These are phyloP conservation scores for Salicornia ramosissima DNA, from an alignment of 148 eudicot genomes.

Conservation along the genomic window DNA sequence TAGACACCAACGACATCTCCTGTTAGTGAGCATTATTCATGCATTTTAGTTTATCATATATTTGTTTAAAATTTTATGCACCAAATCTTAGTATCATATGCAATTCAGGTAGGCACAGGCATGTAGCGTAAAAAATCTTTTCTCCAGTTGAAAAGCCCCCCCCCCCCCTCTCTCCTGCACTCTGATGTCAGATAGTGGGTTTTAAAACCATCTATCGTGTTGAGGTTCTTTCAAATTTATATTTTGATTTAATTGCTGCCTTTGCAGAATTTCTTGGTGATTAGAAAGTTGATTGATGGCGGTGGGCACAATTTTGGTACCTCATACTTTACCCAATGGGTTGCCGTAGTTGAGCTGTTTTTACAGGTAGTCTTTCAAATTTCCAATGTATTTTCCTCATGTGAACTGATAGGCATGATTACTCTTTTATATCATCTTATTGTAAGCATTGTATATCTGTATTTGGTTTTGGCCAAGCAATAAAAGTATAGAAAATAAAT, in stretches of 20 bases:
- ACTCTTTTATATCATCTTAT: background rate
- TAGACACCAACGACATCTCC: background rate
- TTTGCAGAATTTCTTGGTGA: slow-evolving; percentile 63
- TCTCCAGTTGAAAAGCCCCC: background rate
- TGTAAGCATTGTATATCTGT: background rate
- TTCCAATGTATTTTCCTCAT: background rate
- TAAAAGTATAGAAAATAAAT: background rate
- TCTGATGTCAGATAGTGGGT: background rate
- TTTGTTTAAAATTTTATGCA: too few relatives aligned
- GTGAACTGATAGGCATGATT: background rate
- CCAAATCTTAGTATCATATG: too few relatives aligned
- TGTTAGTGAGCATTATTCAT: too few relatives aligned
- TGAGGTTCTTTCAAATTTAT: background rate
- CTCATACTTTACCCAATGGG: slow-evolving; percentile 78
- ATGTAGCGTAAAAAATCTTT: background rate
- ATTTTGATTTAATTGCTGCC: background rate
- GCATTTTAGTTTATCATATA: too few relatives aligned
- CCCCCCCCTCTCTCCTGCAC: too few relatives aligned
- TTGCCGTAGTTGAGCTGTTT: slow-evolving; percentile 61
- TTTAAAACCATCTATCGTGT: background rate
- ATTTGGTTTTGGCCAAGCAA: background rate
- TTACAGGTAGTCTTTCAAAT: slow-evolving; percentile 51
- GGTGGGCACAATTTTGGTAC: slow-evolving; percentile 47
- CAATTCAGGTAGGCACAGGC: too few relatives aligned
- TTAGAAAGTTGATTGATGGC: slow-evolving; percentile 58